A percentile compares a stretch with the other conserved stretches of the same genome.
phyloP scores from a whole-genome alignment of 129 eudicot species.

The Silybum marianum region DNA sequence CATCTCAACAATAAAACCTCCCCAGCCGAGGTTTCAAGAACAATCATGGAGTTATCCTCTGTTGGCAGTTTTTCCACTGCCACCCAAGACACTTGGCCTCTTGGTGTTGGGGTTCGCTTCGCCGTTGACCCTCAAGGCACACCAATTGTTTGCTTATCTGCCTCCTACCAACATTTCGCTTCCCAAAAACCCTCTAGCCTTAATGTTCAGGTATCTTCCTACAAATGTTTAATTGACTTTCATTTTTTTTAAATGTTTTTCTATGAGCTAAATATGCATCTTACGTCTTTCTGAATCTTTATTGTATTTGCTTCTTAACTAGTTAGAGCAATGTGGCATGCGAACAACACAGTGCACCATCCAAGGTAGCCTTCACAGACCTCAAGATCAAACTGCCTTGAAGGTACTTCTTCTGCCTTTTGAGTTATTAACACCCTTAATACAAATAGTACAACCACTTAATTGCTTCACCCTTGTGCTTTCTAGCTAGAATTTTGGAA shows the following conservation, averaged over 20 bases:
- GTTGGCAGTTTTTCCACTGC: slow-evolving; percentile 66
- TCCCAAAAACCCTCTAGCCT: slow-evolving; percentile 50
- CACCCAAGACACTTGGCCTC: slow-evolving; percentile 51
- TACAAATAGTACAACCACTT: not conserved
- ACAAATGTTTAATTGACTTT: not conserved
- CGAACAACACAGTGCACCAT: slow-evolving; percentile 91
- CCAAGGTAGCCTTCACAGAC: slow-evolving; percentile 67
- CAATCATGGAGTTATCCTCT: slow-evolving; percentile 74
- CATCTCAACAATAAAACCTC: slow-evolving; percentile 47
- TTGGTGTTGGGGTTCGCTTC: slow-evolving; percentile 76
- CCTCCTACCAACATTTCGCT: slow-evolving; percentile 29
- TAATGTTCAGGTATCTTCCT: slow-evolving; percentile 68
- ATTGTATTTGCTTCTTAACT: slow-evolving; percentile 10
- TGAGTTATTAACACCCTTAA: not conserved
- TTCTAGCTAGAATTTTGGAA: not conserved
- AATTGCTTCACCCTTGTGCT: not conserved
- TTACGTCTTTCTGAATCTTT: not conserved
- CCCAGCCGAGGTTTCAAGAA: slow-evolving; percentile 84
- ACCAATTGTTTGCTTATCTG: slow-evolving; percentile 59
- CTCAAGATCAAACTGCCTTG: slow-evolving; percentile 37
- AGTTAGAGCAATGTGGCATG: slow-evolving; percentile 76
- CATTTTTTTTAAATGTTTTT: not conserved
- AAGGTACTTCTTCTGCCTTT: slow-evolving; percentile 37
- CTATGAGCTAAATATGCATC: too few relatives aligned
- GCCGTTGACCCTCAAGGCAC: slow-evolving; percentile 76